Evolutionary conservation across 2,329 filamentous ascomycete species (phyloP).

Genomic region (Colletotrichum nymphaeae): DNA sequence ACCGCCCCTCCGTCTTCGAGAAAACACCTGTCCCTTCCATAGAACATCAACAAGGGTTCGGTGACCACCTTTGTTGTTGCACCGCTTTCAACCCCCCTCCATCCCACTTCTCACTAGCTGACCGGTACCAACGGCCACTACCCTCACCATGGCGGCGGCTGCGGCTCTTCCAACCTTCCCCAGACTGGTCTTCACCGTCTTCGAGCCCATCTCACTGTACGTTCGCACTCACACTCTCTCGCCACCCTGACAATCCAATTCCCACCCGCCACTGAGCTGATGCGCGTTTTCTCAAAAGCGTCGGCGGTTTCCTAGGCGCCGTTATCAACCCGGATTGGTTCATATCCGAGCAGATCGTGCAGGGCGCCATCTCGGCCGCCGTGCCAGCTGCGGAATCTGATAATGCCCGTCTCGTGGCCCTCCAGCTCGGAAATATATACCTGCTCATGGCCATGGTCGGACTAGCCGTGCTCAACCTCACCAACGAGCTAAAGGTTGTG

Average conservation of each 20-base stretch:
- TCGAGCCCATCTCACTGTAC: conserved; percentile 78
- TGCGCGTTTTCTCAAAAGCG: conserved; percentile 50
- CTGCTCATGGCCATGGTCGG: conserved; percentile 74
- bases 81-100: neutral
- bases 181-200: conserved; percentile 72
- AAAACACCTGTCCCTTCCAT: neutral
- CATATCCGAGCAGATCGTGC: conserved; percentile 69
- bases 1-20: neutral
- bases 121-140: neutral
- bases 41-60: neutral
- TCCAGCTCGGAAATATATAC: conserved; percentile 78
- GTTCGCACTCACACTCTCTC: conserved; percentile 48
- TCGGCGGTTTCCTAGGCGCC: conserved; percentile 69
- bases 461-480: conserved; percentile 71
- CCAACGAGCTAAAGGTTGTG: conserved; percentile 73
- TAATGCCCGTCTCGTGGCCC: conserved; percentile 67
- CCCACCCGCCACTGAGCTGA: conserved; percentile 17
- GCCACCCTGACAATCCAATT: neutral
- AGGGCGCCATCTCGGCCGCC: conserved; percentile 37
- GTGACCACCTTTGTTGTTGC: neutral
- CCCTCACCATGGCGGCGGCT: conserved; percentile 61
- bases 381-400: conserved; percentile 49
- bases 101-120: neutral
- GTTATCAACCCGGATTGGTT: conserved; percentile 71
- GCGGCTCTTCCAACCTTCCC: conserved; percentile 70